Conservation (phyloP, 768 basidiomycete species). For the Russula virescens region DNA sequence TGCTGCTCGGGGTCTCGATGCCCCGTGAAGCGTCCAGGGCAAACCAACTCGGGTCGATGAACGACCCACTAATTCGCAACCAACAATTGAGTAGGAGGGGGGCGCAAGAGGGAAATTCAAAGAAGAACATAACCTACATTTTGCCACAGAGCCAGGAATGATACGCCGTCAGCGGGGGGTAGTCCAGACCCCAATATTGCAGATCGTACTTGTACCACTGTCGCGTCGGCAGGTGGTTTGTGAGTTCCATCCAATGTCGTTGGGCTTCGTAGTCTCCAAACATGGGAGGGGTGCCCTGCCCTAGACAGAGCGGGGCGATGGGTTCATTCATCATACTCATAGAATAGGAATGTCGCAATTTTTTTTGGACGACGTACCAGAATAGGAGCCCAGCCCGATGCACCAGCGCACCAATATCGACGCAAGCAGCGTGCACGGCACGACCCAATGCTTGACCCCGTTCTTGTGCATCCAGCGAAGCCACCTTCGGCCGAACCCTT, state of each 20-base stretch:
- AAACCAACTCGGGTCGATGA: conserved; percentile 60
- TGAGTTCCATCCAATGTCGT: conserved; percentile 93
- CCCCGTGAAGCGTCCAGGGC: conserved; percentile 64
- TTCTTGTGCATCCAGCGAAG: conserved; percentile 76
- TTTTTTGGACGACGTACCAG: conserved; percentile 51
- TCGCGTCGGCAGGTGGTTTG: conserved; percentile 62
- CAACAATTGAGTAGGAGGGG: background rate
- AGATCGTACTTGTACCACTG: conserved; percentile 89
- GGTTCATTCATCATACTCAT: background rate
- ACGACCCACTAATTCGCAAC: conserved; percentile 39
- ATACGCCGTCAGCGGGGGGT: conserved; percentile 91
- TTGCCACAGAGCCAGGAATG: conserved; percentile 77
- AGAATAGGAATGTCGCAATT: background rate
- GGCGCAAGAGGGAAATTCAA: background rate
- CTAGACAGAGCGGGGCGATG: conserved; percentile 38
- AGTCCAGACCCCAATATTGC: conserved; percentile 92
- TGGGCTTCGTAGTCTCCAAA: conserved; percentile 93
- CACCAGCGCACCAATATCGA: conserved; percentile 59
- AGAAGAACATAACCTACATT: conserved; percentile 44
- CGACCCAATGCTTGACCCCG: conserved; percentile 52
- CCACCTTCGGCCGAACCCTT: conserved; percentile 54
- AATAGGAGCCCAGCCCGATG: conserved; percentile 74
- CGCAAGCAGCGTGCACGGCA: conserved; percentile 49
- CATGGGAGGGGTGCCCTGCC: conserved; percentile 69
- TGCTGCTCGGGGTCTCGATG: conserved; percentile 58